Percentiles rank a stretch among this genome's conserved stretches.
These are phyloP conservation scores for Zygosaccharomyces sapae DNA, from an alignment of 1,139 yeast species.

Conservation along the genomic window DNA sequence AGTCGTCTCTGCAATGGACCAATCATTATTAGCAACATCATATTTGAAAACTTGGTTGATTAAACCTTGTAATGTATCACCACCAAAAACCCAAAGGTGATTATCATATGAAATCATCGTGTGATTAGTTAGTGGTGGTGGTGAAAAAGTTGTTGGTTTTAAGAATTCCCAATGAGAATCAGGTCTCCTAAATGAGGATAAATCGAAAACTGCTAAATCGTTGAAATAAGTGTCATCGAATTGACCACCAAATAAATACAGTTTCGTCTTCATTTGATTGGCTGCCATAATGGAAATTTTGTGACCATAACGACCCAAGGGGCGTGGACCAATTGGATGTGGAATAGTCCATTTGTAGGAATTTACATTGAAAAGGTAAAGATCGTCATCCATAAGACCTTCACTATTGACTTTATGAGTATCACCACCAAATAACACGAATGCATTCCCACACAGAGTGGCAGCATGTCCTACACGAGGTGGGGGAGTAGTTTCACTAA, in stretches of 20 bases:
- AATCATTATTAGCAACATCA: constrained; percentile 63
- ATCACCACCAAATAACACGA: constrained; percentile 94
- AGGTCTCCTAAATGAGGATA: constrained; percentile 81
- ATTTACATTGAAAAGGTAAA: constrained; percentile 85
- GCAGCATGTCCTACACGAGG: constrained; percentile 97
- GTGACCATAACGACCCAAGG: constrained; percentile 93
- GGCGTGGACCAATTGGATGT: constrained; percentile 73
- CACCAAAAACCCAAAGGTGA: constrained; percentile 89
- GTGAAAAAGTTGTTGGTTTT: constrained; percentile 50
- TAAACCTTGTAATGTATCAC: constrained; percentile 73
- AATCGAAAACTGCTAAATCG: constrained; percentile 81
- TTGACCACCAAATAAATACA: constrained; percentile 94
- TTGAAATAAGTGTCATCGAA: constrained; percentile 81
- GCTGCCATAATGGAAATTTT: constrained; percentile 60
- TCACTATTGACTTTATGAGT: constrained; percentile 77
- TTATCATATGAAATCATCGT: constrained; percentile 78
- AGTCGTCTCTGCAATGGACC: constrained; percentile 48
- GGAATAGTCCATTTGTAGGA: constrained; percentile 91
- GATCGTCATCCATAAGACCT: constrained; percentile 79
- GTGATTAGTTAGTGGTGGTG: constrained; percentile 93
- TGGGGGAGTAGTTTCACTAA: constrained; percentile 72
- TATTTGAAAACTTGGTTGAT: constrained; percentile 78
- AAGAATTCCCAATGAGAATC: constrained; percentile 80
- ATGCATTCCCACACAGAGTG: constrained; percentile 93
- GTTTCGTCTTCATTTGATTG: constrained; percentile 62